Percentiles rank a stretch among this genome's conserved stretches.
Evolutionary conservation across 371 early-diverging fungal genomes (phyloP).

Genomic region (Mucor racemosus): DNA sequence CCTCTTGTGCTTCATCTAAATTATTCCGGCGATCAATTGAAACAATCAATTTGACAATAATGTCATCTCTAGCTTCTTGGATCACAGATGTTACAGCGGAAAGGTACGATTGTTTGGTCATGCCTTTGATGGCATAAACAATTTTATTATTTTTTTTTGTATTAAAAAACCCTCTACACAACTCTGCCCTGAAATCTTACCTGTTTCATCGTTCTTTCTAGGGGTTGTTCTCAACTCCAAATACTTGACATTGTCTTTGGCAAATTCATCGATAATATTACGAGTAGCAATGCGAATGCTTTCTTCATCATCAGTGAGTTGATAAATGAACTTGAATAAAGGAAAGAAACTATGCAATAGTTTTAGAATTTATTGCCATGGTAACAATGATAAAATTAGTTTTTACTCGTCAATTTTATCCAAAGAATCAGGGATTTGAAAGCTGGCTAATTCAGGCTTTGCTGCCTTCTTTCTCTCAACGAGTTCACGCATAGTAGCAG

Average conservation of each 20-base stretch:
- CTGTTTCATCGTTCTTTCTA: conserved; percentile 46
- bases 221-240: conserved; percentile 69
- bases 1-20: conserved; percentile 58
- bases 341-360: conserved; percentile 53
- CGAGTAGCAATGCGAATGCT: conserved; percentile 47
- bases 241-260: conserved; percentile 57
- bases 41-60: conserved; percentile 57
- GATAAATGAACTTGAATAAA: conserved; percentile 61
- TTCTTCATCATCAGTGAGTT: conserved; percentile 57
- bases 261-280: conserved; percentile 60
- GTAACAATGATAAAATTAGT: neutral
- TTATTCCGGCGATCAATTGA: conserved; percentile 62
- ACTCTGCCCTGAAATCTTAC: conserved; percentile 11
- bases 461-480: conserved; percentile 44
- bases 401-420: conserved; percentile 43
- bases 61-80: conserved; percentile 29
- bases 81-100: conserved; percentile 46
- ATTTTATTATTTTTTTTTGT: neutral
- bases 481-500: conserved; percentile 49
- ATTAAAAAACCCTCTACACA: too few relatives aligned
- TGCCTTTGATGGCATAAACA: conserved; percentile 22
- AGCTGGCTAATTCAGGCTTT: conserved; percentile 44
- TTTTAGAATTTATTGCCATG: neutral
- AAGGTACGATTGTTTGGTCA: conserved; percentile 66
- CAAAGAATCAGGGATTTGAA: conserved; percentile 39